Percentiles rank a stretch among this genome's conserved stretches.
Evolutionary conservation across 2,329 filamentous ascomycete genomes (phyloP).

Genomic region (Huntiella decipiens): DNA sequence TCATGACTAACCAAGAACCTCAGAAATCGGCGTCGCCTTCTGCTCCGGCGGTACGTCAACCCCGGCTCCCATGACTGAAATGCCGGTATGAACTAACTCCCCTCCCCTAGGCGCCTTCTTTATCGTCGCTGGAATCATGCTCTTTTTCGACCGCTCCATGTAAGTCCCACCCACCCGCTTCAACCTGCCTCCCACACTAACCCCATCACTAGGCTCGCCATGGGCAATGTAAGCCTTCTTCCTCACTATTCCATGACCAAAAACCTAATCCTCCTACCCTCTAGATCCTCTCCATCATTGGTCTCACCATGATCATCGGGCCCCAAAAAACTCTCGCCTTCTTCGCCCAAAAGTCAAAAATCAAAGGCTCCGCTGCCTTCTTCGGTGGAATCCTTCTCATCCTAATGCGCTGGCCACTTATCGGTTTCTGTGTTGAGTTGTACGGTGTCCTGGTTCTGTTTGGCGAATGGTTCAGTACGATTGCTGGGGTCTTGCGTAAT

Average conservation of each 20-base stretch:
- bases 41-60: constrained; percentile 74
- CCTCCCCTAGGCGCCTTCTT: constrained; percentile 62
- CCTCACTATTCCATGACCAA: constrained; percentile 10
- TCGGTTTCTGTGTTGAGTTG: constrained; percentile 76
- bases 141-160: constrained; percentile 97
- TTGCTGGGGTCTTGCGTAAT: constrained; percentile 69
- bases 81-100: not conserved
- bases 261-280: constrained; percentile 20
- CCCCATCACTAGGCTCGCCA: constrained; percentile 50
- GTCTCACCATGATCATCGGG: constrained; percentile 89
- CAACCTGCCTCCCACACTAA: constrained; percentile 2
- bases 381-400: constrained; percentile 68
- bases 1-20: constrained; percentile 14
- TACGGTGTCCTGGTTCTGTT: constrained; percentile 91
- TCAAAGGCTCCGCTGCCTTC: constrained; percentile 80
- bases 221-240: constrained; percentile 65
- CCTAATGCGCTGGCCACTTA: constrained; percentile 71
- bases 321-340: constrained; percentile 78
- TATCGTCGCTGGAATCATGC: constrained; percentile 77
- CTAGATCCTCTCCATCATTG: constrained; percentile 93
- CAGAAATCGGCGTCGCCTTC: constrained; percentile 93
- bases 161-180: constrained; percentile 24
- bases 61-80: not conserved
- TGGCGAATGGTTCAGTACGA: constrained; percentile 88
- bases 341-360: constrained; percentile 85